A percentile compares a stretch with the other conserved stretches of the same genome.
phyloP scores from a whole-genome alignment of 306 rosid species.

The Ammopiptanthus mongolicus region DNA sequence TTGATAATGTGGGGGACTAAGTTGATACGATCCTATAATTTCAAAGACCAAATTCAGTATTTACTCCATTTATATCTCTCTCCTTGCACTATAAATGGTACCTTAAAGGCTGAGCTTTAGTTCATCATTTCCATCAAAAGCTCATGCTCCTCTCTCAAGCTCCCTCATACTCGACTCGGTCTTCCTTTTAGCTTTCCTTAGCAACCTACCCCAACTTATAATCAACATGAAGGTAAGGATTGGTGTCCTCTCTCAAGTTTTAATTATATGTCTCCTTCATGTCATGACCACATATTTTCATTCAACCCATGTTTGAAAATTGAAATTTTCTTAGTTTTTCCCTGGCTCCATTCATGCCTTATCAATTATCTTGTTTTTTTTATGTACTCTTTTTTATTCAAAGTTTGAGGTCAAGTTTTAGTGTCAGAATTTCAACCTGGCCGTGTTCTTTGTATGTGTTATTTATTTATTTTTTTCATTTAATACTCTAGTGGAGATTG shows the following conservation, averaged over 20 bases:
- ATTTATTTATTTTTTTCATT: background rate
- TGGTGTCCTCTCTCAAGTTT: background rate
- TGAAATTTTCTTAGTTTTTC: background rate
- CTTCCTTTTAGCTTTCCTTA: too few relatives aligned
- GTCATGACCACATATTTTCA: background rate
- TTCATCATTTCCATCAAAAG: background rate
- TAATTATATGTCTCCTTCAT: background rate
- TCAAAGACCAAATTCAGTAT: too few relatives aligned
- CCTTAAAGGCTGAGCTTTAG: background rate
- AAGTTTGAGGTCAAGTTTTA: background rate
- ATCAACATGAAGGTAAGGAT: conserved; percentile 31
- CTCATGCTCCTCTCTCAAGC: background rate
- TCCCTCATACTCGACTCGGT: background rate
- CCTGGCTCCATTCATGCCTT: background rate
- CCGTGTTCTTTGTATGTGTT: background rate
- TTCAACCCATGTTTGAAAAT: background rate
- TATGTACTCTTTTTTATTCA: background rate
- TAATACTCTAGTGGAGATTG: background rate
- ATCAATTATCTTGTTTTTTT: background rate
- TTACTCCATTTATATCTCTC: too few relatives aligned
- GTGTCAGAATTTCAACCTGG: background rate
- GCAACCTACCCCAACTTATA: conserved; percentile 4
- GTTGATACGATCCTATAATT: too few relatives aligned
- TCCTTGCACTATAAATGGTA: conserved; percentile 18
- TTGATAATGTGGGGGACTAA: too few relatives aligned